A percentile compares a stretch with the other conserved stretches of the same genome.
Evolutionary conservation across 805 yeast species (phyloP).

Genomic region (Lipomyces lipofer): DNA sequence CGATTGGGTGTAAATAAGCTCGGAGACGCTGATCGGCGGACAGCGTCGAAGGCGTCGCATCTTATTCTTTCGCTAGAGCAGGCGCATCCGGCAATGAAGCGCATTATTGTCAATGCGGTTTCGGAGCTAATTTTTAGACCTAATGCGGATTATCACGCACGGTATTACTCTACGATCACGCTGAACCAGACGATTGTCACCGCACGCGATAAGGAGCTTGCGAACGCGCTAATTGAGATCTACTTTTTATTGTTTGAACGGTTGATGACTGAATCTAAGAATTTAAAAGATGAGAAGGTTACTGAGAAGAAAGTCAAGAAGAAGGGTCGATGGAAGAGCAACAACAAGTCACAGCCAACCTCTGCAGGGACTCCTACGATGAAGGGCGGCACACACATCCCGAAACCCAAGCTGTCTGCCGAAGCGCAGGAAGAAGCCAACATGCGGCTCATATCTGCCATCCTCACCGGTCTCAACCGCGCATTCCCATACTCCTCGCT

Average conservation of each 20-base stretch:
- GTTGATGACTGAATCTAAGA: constrained; percentile 67
- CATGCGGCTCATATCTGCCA: constrained; percentile 81
- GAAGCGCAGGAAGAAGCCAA: constrained; percentile 65
- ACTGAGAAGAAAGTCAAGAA: constrained; percentile 52
- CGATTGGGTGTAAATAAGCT: constrained; percentile 88
- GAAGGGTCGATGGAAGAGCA: constrained; percentile 65
- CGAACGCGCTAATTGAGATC: constrained; percentile 78
- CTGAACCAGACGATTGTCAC: constrained; percentile 90
- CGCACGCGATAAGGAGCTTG: constrained; percentile 71
- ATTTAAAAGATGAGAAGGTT: constrained; percentile 43
- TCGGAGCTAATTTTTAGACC: constrained; percentile 76
- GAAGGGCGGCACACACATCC: neutral
- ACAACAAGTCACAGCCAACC: constrained; percentile 35
- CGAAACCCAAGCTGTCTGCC: constrained; percentile 18
- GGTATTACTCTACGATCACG: constrained; percentile 84
- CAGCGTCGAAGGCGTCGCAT: constrained; percentile 83
- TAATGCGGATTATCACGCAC: constrained; percentile 75
- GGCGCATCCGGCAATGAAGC: constrained; percentile 94
- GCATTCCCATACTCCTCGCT: constrained; percentile 89
- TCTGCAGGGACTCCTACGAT: constrained; percentile 10
- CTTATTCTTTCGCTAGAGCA: constrained; percentile 77
- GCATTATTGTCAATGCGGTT: constrained; percentile 72
- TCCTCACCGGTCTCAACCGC: constrained; percentile 91
- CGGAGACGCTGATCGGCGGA: constrained; percentile 90
- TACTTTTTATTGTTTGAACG: constrained; percentile 87